These are phyloP conservation scores for Syncephalastrum contaminatum DNA, from an alignment of 371 early-diverging fungal genomes.

Conservation along the genomic window DNA sequence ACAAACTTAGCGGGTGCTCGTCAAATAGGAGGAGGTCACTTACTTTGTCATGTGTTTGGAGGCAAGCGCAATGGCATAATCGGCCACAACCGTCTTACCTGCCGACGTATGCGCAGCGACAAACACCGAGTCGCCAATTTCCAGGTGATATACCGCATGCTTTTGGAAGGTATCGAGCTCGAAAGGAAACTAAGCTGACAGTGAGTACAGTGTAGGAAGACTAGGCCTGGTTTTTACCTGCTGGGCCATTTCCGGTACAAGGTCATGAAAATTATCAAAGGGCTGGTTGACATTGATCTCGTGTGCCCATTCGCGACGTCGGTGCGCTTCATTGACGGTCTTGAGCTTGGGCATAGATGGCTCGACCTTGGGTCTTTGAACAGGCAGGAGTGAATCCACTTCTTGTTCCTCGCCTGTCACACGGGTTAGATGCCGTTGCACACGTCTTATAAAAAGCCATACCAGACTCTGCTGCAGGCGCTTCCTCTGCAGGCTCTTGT, in stretches of 20 bases:
- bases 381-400: constrained; percentile 40
- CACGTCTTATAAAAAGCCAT: no score
- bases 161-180: constrained; percentile 99
- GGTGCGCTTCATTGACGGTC: constrained; percentile 28
- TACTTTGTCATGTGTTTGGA: constrained; percentile 93
- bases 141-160: constrained; percentile 95
- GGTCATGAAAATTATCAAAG: constrained; percentile 83
- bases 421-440: no score
- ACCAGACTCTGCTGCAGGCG: background rate
- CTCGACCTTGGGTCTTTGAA: constrained; percentile 9
- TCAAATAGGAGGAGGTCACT: background rate
- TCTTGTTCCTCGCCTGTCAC: constrained; percentile 18
- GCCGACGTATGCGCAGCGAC: constrained; percentile 99
- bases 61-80: constrained; percentile 97
- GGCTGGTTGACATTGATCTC: constrained; percentile 82
- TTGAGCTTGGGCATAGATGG: constrained; percentile 21
- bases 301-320: constrained; percentile 88
- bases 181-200: constrained; percentile 75
- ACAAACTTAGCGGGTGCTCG: background rate
- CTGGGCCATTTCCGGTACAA: constrained; percentile 82
- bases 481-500: constrained; percentile 5
- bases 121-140: constrained; percentile 95
- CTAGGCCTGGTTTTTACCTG: constrained; percentile 48
- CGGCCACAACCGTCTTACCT: constrained; percentile 99
- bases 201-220: background rate